phyloP scores from a whole-genome alignment of 768 basidiomycete species.

The Cystofilobasidium macerans region DNA sequence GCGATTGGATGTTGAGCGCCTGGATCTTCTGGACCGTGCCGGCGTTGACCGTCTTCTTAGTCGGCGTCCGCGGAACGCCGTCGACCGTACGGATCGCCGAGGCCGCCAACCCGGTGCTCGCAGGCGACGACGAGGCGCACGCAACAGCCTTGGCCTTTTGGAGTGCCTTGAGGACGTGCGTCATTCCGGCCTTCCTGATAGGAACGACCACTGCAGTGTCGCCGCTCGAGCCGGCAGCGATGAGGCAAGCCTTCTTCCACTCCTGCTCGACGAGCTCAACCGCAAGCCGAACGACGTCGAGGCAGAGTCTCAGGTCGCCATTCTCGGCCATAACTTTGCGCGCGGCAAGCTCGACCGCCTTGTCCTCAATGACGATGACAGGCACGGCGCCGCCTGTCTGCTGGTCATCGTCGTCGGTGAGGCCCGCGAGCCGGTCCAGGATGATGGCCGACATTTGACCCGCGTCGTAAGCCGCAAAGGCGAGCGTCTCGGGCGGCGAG shows the following conservation, averaged over 20 bases:
- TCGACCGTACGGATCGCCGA: slow-evolving; percentile 10
- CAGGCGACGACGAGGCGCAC: slow-evolving; percentile 8
- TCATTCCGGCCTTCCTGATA: slow-evolving; percentile 24
- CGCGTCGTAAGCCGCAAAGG: slow-evolving; percentile 37
- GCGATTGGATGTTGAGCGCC: slow-evolving; percentile 37
- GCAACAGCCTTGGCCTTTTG: slow-evolving; percentile 32
- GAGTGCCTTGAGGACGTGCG: slow-evolving; percentile 37
- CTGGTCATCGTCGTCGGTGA: slow-evolving; percentile 6
- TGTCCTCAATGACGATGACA: slow-evolving; percentile 31
- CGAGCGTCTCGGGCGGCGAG: slow-evolving; percentile 32
- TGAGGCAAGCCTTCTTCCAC: slow-evolving; percentile 32
- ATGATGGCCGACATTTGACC: slow-evolving; percentile 37
- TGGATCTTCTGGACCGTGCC: slow-evolving; percentile 33
- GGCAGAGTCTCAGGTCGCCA: slow-evolving; percentile 38
- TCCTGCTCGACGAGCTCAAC: slow-evolving; percentile 37
- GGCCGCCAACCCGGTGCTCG: slow-evolving; percentile 27
- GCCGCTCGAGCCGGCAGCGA: slow-evolving; percentile 28
- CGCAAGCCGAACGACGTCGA: slow-evolving; percentile 34
- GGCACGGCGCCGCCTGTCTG: slow-evolving; percentile 26
- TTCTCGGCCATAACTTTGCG: slow-evolving; percentile 39
- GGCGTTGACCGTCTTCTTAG: slow-evolving; percentile 2
- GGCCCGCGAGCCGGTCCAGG: slow-evolving; percentile 31
- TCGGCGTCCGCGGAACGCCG: slow-evolving; percentile 1
- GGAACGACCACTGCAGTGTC: slow-evolving; percentile 25
- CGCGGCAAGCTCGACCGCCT: slow-evolving; percentile 37